Percentiles rank a stretch among this genome's conserved stretches.
These are phyloP conservation scores for Phlyctochytrium bullatum DNA, from an alignment of 192 early-diverging fungal genomes.

Conservation along the genomic window DNA sequence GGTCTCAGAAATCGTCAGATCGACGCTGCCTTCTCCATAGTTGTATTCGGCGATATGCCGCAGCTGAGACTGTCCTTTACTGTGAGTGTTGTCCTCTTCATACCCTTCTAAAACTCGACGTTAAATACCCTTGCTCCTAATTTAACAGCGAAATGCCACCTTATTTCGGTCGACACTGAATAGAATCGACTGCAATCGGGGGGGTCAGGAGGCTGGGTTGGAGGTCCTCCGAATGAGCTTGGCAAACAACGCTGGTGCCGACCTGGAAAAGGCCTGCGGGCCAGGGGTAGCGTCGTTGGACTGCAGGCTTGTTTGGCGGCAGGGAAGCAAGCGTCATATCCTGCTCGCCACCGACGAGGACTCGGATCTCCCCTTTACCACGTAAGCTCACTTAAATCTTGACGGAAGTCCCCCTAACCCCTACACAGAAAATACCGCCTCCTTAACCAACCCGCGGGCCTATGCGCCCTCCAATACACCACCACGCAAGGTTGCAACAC, in stretches of 20 bases:
- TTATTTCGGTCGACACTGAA: slow-evolving; percentile 13
- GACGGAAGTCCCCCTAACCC: too few relatives aligned
- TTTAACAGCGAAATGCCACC: slow-evolving; percentile 15
- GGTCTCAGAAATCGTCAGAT: slow-evolving; percentile 16
- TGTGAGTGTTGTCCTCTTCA: slow-evolving; percentile 11
- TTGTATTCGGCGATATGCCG: slow-evolving; percentile 31
- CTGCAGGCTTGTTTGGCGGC: slow-evolving; percentile 33
- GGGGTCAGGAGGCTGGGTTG: slow-evolving; percentile 36
- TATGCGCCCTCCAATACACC: not conserved
- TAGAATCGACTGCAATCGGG: slow-evolving; percentile 12
- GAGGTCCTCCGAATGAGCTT: slow-evolving; percentile 40
- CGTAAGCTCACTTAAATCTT: too few relatives aligned
- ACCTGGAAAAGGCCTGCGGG: slow-evolving; percentile 9
- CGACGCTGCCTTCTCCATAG: slow-evolving; percentile 36
- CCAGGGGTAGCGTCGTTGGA: too few relatives aligned
- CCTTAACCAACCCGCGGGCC: too few relatives aligned
- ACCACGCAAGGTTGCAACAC: too few relatives aligned
- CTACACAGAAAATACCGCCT: too few relatives aligned
- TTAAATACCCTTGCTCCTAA: not conserved
- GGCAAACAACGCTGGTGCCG: slow-evolving; percentile 16
- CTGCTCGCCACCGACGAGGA: slow-evolving; percentile 43
- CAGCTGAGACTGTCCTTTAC: slow-evolving; percentile 27
- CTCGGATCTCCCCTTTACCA: slow-evolving; percentile 27
- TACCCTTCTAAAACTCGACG: too few relatives aligned
- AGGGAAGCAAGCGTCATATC: slow-evolving; percentile 18